Evolutionary conservation across 257 asterid species (phyloP).

Genomic region (Cynanchum wilfordii): DNA sequence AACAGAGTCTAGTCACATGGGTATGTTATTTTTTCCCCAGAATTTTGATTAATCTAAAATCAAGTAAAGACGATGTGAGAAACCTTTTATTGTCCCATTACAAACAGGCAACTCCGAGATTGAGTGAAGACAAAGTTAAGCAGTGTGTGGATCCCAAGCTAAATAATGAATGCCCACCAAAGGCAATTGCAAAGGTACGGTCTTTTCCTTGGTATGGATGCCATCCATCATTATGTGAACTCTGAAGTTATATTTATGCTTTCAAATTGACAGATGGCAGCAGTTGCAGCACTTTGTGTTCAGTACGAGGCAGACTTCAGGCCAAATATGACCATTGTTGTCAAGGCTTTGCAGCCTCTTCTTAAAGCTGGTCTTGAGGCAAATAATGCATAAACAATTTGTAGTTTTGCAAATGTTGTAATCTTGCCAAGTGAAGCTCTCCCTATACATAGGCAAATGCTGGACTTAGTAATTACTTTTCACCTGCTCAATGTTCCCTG

Average conservation of each 20-base stretch:
- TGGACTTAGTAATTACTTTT: neutral
- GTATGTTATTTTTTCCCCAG: conserved; percentile 18
- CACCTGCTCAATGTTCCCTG: conserved; percentile 9
- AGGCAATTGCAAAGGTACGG: conserved; percentile 78
- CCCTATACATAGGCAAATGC: neutral
- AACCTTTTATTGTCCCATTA: neutral
- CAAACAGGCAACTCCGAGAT: conserved; percentile 79
- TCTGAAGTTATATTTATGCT: neutral
- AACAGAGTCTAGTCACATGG: conserved; percentile 90
- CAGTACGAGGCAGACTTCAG: conserved; percentile 93
- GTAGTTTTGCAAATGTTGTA: conserved; percentile 3
- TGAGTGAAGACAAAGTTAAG: conserved; percentile 92
- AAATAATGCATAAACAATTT: conserved; percentile 18
- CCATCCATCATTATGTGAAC: neutral
- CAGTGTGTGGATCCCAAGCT: conserved; percentile 86
- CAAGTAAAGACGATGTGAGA: too few species aligned
- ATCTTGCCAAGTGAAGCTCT: conserved; percentile 7
- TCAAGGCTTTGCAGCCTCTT: conserved; percentile 93
- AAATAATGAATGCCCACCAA: conserved; percentile 65
- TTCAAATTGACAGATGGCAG: conserved; percentile 60
- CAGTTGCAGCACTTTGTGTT: conserved; percentile 95
- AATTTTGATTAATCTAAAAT: too few species aligned
- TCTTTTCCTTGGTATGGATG: too few species aligned
- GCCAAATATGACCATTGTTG: conserved; percentile 94
- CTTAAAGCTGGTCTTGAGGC: conserved; percentile 48